Evolutionary conservation across 306 rosid genomes (phyloP).

Genomic region (Rosa persica): DNA sequence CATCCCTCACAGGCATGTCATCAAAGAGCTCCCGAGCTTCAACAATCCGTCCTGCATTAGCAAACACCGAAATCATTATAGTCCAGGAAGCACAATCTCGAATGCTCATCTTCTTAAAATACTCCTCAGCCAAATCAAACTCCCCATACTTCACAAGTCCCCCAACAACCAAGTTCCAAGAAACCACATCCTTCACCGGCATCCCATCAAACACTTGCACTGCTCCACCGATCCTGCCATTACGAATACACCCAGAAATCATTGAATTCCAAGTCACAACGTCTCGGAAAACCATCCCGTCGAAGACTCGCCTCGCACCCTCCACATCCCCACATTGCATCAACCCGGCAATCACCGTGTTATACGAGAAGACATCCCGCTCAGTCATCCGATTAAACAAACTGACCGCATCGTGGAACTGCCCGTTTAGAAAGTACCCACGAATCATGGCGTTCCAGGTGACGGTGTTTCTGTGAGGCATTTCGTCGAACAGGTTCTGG

Average conservation of each 20-base stretch:
- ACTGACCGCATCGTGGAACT: conserved; percentile 18
- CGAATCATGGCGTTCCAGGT: conserved; percentile 56
- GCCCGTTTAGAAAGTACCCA: conserved; percentile 36
- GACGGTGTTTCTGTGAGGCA: conserved; percentile 43
- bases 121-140: conserved; percentile 38
- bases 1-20: conserved; percentile 41
- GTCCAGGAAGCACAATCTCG: conserved; percentile 56
- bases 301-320: conserved; percentile 37
- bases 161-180: conserved; percentile 57
- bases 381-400: conserved; percentile 38
- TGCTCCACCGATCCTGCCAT: conserved; percentile 38
- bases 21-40: conserved; percentile 46
- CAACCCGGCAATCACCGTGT: conserved; percentile 53
- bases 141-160: conserved; percentile 45
- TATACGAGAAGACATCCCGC: conserved; percentile 41
- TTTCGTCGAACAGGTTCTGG: conserved; percentile 48
- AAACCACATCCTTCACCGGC: conserved; percentile 46
- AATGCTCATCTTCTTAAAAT: conserved; percentile 31
- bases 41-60: conserved; percentile 31
- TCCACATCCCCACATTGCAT: conserved; percentile 50
- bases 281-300: conserved; percentile 40
- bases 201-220: conserved; percentile 39
- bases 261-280: conserved; percentile 54
- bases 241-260: conserved; percentile 48
- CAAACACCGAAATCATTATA: conserved; percentile 42